Conservation (phyloP, 1,284 basidiomycete genomes). For the Hypsizygus ulmarius region DNA sequence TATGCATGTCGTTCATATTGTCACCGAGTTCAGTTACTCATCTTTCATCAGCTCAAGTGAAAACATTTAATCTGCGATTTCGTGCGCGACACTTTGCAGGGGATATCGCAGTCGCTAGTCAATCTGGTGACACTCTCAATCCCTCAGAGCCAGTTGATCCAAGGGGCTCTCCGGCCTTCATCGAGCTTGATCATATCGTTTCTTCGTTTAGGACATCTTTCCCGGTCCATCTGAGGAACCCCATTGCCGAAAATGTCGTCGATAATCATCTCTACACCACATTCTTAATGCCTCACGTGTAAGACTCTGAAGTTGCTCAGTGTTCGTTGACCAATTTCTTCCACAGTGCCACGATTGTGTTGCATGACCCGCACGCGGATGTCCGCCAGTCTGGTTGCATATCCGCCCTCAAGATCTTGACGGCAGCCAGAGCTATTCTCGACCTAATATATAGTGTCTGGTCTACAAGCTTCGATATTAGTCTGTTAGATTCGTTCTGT, state of each 20-base stretch:
- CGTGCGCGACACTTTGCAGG: slow-evolving; percentile 55
- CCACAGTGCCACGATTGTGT: slow-evolving; percentile 54
- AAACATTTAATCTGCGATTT: slow-evolving; percentile 71
- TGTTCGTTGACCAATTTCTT: slow-evolving; percentile 5
- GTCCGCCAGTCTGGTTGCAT: slow-evolving; percentile 54
- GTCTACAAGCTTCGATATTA: slow-evolving; percentile 69
- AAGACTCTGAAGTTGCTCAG: slow-evolving; percentile 27
- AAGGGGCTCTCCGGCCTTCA: slow-evolving; percentile 58
- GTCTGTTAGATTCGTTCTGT: slow-evolving; percentile 60
- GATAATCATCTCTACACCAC: slow-evolving; percentile 68
- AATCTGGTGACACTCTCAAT: slow-evolving; percentile 29
- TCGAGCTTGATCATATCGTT: slow-evolving; percentile 60
- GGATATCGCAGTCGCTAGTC: slow-evolving; percentile 41
- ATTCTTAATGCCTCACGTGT: slow-evolving; percentile 63
- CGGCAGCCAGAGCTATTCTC: slow-evolving; percentile 61
- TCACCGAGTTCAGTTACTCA: slow-evolving; percentile 2
- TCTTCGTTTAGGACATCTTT: slow-evolving; percentile 58
- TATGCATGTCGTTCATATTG: slow-evolving; percentile 39
- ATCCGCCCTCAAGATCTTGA: slow-evolving; percentile 64
- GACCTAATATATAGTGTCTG: slow-evolving; percentile 65
- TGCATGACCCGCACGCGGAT: slow-evolving; percentile 73
- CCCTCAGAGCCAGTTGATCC: slow-evolving; percentile 47
- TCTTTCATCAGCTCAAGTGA: slow-evolving; percentile 47
- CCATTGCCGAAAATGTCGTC: slow-evolving; percentile 53
- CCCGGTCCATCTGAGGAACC: slow-evolving; percentile 53